phyloP scores from a whole-genome alignment of 495 filamentous ascomycete genomes.

The Haplographium delicatum region DNA sequence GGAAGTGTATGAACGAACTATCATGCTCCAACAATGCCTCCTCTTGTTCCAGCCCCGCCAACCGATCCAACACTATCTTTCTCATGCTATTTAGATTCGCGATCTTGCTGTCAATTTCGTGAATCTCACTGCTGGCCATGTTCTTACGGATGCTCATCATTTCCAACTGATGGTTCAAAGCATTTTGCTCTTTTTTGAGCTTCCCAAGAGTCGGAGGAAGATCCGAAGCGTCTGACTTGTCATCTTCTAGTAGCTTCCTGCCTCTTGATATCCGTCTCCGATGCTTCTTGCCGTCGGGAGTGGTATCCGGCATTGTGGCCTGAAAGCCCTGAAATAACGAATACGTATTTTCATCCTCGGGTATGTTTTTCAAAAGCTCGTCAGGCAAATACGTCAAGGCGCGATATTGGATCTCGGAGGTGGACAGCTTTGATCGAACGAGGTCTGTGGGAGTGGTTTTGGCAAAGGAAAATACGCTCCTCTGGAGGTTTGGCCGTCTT shows the following conservation, averaged over 20 bases:
- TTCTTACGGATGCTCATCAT: slow-evolving; percentile 92
- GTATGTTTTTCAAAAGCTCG: slow-evolving; percentile 81
- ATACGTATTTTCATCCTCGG: slow-evolving; percentile 77
- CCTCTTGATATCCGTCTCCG: slow-evolving; percentile 64
- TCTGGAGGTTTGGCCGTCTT: slow-evolving; percentile 73
- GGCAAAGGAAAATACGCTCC: slow-evolving; percentile 82
- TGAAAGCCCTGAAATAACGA: slow-evolving; percentile 96
- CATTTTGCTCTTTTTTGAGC: slow-evolving; percentile 70
- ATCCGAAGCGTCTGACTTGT: slow-evolving; percentile 33
- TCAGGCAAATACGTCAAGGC: slow-evolving; percentile 86
- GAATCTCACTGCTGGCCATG: slow-evolving; percentile 94
- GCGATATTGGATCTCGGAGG: slow-evolving; percentile 88
- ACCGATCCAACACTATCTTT: slow-evolving; percentile 82
- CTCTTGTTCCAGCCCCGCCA: slow-evolving; percentile 88
- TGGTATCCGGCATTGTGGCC: slow-evolving; percentile 76
- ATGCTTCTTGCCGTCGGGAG: slow-evolving; percentile 62
- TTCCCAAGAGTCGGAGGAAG: slow-evolving; percentile 50
- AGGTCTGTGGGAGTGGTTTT: slow-evolving; percentile 87
- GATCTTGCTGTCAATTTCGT: slow-evolving; percentile 95
- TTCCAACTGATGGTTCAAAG: slow-evolving; percentile 75
- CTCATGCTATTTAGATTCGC: slow-evolving; percentile 91
- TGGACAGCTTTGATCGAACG: slow-evolving; percentile 86
- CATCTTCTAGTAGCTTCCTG: slow-evolving; percentile 65
- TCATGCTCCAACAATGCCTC: slow-evolving; percentile 88
- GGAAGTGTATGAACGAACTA: slow-evolving; percentile 42